Base-by-base conservation (phyloP, 306 rosid species). In the Echinosophora koreensis region DNA sequence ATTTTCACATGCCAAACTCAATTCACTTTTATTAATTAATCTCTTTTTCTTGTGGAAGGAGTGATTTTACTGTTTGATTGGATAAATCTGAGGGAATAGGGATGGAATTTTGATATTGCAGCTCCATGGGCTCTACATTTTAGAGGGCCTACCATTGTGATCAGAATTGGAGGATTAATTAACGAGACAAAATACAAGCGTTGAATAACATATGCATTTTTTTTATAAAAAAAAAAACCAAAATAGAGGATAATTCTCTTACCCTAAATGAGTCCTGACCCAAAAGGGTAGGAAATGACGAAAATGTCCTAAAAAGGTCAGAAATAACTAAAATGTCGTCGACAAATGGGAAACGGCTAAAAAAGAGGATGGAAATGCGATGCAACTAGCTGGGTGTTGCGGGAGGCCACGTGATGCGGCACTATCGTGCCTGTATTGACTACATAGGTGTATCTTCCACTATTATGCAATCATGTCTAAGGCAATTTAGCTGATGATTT, bases 401-500 rank as follows among this genome's bases (percentile, higher is more conserved):
- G 32, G 32, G 32, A 30, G 32, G 32, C 32, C 32, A 30, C 2
- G 32, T 30, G 32, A 3, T 3, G 32, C 3, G 32, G 32, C 32
- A 3, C 3, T 30, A 30, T 30, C 22, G 22, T 22, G 22, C 22
- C 22, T 22, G 0, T 30, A 30, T 30, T 30, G 32, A 30, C 32
- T 30, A 30, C 32, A 30, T 77, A 15, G 32, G 14, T 55, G n/a
- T 18, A 16, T 32, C 3, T 41, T 54, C 12, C 14, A 3, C 32
- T 47, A 12, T 67, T 17, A 27, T 15, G 10, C 38, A n/a, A 10
- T 49, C 28, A 49, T 6, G 32, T 17, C 12, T 8, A 56, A 6
- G 59, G 62, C 17, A 66, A 55, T 39, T 73, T 39, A 35, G 55
- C 14, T 37, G 35, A 71, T 60, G 77, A 37, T 38, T 60, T 55